Percentiles rank a stretch among this genome's conserved stretches.
Evolutionary conservation across 2,329 filamentous ascomycete genomes (phyloP).

Genomic region (Zymoseptoria tritici): DNA sequence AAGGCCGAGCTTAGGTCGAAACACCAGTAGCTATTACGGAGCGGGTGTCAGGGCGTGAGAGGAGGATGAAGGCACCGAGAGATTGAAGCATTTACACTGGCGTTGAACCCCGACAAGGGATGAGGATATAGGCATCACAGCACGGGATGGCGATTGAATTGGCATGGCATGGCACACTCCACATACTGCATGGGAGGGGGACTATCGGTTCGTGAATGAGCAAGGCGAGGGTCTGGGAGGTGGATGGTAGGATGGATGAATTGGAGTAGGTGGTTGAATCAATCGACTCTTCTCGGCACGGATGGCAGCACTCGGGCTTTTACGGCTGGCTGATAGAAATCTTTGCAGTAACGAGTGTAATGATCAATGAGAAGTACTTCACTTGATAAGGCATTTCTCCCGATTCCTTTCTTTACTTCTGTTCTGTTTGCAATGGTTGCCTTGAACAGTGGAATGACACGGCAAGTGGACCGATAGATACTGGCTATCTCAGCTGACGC

Average conservation of each 20-base stretch:
- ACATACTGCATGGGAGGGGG: neutral
- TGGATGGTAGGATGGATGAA: neutral
- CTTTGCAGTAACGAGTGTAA: slow-evolving; percentile 13
- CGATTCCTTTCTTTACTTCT: neutral
- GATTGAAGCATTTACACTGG: neutral
- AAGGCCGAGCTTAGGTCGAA: neutral
- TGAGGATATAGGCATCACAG: neutral
- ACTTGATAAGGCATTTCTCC: neutral
- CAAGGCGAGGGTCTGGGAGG: neutral
- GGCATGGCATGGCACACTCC: slow-evolving; percentile 5
- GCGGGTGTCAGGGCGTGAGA: neutral
- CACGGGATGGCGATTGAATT: neutral
- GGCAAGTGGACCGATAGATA: too few species aligned
- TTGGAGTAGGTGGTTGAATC: neutral
- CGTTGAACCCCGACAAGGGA: neutral
- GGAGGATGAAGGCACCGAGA: neutral
- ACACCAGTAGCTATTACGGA: neutral
- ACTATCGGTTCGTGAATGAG: neutral
- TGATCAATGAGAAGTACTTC: slow-evolving; percentile 1
- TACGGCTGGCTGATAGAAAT: neutral
- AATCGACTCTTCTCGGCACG: too few species aligned
- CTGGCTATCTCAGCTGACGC: neutral
- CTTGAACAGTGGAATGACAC: too few species aligned
- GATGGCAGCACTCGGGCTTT: neutral
- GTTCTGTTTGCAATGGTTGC: too few species aligned